Percentiles rank a stretch among this genome's conserved stretches.
These are phyloP conservation scores for Magnusiomyces fungicola DNA, from an alignment of 1,139 yeast species.

Conservation along the genomic window DNA sequence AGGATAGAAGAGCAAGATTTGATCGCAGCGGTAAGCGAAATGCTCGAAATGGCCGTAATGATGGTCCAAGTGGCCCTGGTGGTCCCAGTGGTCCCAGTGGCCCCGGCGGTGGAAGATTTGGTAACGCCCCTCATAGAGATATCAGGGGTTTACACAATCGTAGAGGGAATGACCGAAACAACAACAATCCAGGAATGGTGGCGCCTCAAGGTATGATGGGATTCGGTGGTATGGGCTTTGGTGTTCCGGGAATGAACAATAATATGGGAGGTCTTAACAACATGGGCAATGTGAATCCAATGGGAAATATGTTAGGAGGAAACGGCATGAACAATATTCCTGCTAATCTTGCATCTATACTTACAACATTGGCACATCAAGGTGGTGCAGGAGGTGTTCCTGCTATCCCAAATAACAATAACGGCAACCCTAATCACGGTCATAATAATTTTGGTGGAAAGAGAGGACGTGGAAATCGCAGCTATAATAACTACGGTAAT, in stretches of 20 bases:
- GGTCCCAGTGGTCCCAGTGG: no score
- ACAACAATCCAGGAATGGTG: neutral
- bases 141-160: neutral
- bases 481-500: neutral
- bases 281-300: neutral
- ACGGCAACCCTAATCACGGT: neutral
- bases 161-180: neutral
- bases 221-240: neutral
- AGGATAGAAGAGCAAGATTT: neutral
- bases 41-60: constrained; percentile 6
- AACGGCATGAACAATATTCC: constrained; percentile 6
- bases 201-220: constrained; percentile 1
- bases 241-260: neutral
- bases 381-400: constrained; percentile 1
- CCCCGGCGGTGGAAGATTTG: constrained; percentile 1
- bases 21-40: neutral
- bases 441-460: neutral
- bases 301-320: neutral
- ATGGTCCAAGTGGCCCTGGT: neutral
- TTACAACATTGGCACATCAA: constrained; percentile 11
- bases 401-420: neutral
- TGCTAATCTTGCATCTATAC: constrained; percentile 10
- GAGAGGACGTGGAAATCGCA: neutral
- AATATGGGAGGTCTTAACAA: constrained; percentile 3
- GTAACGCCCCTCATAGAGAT: neutral